A percentile compares a stretch with the other conserved stretches of the same genome.
These are phyloP conservation scores for Chenopodium berlandieri DNA, from an alignment of 148 eudicot species.

Conservation along the genomic window DNA sequence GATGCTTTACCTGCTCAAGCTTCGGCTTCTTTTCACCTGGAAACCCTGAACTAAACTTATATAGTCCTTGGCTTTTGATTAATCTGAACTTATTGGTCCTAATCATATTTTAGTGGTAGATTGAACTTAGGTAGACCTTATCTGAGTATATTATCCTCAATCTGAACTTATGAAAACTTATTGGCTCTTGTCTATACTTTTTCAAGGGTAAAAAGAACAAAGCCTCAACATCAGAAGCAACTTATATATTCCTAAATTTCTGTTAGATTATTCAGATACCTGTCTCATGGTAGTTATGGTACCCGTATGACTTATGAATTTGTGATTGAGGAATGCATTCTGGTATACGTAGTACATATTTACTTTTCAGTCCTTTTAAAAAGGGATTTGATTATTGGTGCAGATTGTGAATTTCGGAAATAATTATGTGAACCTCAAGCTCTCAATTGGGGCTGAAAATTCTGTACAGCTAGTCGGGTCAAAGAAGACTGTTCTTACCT, in stretches of 20 bases:
- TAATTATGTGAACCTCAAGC: slow-evolving; percentile 44
- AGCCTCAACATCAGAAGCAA: neutral
- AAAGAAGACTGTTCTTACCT: slow-evolving; percentile 54
- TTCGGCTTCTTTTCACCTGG: neutral
- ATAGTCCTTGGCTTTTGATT: neutral
- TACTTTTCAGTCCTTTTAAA: neutral
- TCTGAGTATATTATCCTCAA: neutral
- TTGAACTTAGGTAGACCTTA: neutral
- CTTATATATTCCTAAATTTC: no score
- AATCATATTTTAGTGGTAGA: neutral
- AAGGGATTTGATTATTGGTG: slow-evolving; percentile 3
- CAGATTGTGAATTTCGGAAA: slow-evolving; percentile 83
- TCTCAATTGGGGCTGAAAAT: slow-evolving; percentile 43
- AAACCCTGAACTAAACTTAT: neutral
- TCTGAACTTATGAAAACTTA: neutral
- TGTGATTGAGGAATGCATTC: neutral
- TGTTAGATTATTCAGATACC: neutral
- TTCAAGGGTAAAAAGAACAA: neutral
- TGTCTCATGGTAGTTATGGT: neutral
- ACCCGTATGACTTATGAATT: neutral
- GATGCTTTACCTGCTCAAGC: neutral
- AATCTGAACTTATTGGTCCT: neutral
- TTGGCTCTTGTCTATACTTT: neutral
- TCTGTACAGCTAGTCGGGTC: slow-evolving; percentile 42
- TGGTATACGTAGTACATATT: no score